A percentile compares a stretch with the other conserved stretches of the same genome.
phyloP scores from a whole-genome alignment of 2,329 filamentous ascomycete genomes.

The Passalora sequoiae region DNA sequence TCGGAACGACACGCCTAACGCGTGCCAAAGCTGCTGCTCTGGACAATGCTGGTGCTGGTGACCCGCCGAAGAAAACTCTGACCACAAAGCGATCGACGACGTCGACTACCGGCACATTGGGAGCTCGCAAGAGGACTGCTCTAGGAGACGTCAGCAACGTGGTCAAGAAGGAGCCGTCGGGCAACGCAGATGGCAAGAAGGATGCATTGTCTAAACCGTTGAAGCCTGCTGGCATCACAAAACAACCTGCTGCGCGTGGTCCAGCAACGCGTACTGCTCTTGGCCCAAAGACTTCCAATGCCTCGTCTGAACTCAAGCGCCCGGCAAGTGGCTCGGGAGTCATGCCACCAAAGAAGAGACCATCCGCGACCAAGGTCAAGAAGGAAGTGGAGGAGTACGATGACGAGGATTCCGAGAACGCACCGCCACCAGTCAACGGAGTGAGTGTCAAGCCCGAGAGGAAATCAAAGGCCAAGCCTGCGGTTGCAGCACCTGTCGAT shows the following conservation, averaged over 20 bases:
- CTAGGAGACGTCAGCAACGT: slow-evolving; percentile 96
- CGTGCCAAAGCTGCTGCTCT: slow-evolving; percentile 82
- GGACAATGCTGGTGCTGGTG: slow-evolving; percentile 51
- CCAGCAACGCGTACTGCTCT: slow-evolving; percentile 58
- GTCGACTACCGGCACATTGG: slow-evolving; percentile 41
- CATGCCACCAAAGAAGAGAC: slow-evolving; percentile 63
- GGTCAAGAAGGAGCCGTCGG: slow-evolving; percentile 63
- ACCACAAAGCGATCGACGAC: slow-evolving; percentile 44
- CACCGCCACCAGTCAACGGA: slow-evolving; percentile 58
- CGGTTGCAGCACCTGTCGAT: slow-evolving; percentile 31
- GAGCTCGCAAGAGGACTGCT: slow-evolving; percentile 64
- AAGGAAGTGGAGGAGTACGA: slow-evolving; percentile 48
- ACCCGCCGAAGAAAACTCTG: slow-evolving; percentile 49
- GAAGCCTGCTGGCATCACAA: slow-evolving; percentile 77
- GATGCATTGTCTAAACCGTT: slow-evolving; percentile 50
- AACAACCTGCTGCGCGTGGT: slow-evolving; percentile 49
- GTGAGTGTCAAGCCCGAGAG: slow-evolving; percentile 39
- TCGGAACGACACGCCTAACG: slow-evolving; percentile 72
- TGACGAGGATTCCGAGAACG: slow-evolving; percentile 56
- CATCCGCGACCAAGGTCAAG: slow-evolving; percentile 49
- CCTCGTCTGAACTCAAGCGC: slow-evolving; percentile 61
- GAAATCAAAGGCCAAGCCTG: slow-evolving; percentile 38
- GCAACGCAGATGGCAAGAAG: slow-evolving; percentile 58
- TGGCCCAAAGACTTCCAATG: slow-evolving; percentile 63
- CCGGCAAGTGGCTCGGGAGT: slow-evolving; percentile 67